Evolutionary conservation across 345 rosid genomes (phyloP).

Genomic region (Brassica cretica): DNA sequence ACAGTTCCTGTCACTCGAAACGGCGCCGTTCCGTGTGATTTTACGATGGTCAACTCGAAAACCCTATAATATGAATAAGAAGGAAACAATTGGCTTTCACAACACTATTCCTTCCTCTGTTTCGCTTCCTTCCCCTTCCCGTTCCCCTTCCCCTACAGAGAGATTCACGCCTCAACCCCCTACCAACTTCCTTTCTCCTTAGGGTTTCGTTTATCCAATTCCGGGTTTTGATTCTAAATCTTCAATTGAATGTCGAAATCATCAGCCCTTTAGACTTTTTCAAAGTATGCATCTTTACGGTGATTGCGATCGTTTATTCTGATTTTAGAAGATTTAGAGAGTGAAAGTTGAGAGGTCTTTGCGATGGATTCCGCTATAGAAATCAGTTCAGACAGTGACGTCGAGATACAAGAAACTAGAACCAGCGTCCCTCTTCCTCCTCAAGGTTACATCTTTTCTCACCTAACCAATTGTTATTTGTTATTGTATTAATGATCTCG

Average conservation of each 20-base stretch:
- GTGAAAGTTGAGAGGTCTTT: neutral
- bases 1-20: neutral
- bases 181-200: neutral
- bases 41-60: conserved; percentile 26
- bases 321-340: conserved; percentile 20
- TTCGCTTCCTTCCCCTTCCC: conserved; percentile 2
- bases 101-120: conserved; percentile 11
- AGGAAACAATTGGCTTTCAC: conserved; percentile 16
- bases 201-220: too few species aligned
- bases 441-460: conserved; percentile 21
- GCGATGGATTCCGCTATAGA: conserved; percentile 58
- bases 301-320: neutral
- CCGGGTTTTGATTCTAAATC: neutral
- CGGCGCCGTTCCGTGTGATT: conserved; percentile 17
- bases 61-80: neutral
- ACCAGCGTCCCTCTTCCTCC: conserved; percentile 39
- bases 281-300: conserved; percentile 15
- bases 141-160: neutral
- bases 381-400: conserved; percentile 84
- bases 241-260: conserved; percentile 7
- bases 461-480: neutral
- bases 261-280: neutral
- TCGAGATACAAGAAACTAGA: conserved; percentile 44
- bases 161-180: conserved; percentile 1
- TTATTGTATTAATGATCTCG: neutral